Percentiles rank a stretch among this genome's conserved stretches.
Evolutionary conservation across 345 rosid species (phyloP).

Genomic region (Gossypium mustelinum): DNA sequence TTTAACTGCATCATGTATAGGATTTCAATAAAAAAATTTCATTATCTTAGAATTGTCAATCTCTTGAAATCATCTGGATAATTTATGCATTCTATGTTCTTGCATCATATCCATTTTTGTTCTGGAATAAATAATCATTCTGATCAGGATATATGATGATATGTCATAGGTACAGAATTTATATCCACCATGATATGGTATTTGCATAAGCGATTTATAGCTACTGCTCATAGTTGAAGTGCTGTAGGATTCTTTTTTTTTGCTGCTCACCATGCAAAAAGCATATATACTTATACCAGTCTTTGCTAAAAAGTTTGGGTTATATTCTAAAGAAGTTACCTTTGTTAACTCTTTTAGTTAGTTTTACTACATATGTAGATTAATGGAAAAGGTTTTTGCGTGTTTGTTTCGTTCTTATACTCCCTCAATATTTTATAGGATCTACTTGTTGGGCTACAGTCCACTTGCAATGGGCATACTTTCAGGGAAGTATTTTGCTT

Average conservation of each 20-base stretch:
- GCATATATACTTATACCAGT: background rate
- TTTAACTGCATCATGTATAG: background rate
- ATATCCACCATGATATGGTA: no score
- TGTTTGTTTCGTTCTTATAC: background rate
- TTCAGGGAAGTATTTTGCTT: conserved; percentile 54
- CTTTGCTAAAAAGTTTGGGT: background rate
- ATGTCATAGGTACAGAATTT: background rate
- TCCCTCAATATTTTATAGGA: conserved; percentile 19
- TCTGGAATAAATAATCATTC: conserved; percentile 1
- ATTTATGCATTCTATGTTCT: background rate
- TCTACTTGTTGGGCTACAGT: conserved; percentile 57
- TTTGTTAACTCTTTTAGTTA: background rate
- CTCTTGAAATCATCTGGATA: background rate
- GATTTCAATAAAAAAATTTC: background rate
- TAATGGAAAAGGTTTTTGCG: background rate
- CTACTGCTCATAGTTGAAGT: background rate
- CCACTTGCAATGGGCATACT: conserved; percentile 69
- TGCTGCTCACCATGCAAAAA: background rate
- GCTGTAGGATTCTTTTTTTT: background rate
- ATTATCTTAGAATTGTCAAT: background rate
- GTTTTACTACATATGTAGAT: background rate
- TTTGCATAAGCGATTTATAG: background rate
- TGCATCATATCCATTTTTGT: background rate
- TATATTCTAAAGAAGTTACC: background rate
- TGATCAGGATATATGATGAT: background rate